Base-by-base conservation (phyloP, 2,329 filamentous ascomycete genomes). In the Periglandula ipomoeae region DNA sequence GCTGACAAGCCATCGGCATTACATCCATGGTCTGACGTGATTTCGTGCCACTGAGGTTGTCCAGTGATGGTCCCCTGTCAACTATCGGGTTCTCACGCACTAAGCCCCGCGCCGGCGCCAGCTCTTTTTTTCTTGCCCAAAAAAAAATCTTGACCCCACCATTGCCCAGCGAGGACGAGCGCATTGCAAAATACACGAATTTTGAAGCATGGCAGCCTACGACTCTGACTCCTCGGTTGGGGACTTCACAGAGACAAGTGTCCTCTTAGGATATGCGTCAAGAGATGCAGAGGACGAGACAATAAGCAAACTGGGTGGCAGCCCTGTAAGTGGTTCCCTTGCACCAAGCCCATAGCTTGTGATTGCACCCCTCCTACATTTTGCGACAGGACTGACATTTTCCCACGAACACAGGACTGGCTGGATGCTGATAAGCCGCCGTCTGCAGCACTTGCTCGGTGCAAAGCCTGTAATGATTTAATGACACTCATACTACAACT, bases 401-500 rank as follows among this genome's bases (percentile, higher is more conserved):
- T 19, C 8, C n/a, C 20, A 47, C 35, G 46, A 17, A 24, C 15
- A 32, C 23, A 93, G 91, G 82, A 84, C 66, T 98, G 93, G 93
- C 72, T 95, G 34, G 84, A 90, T 57, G 67, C 76, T n/a, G 70
- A 75, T 47, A 79, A 75, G 37, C 74, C 85, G 4, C 87, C 91
- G 7, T 86, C 87, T 1, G 85, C 85, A 22, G 73, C 83, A 1
- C 76, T 95, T 9, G 89, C 87, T 20, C 85, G 83, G 67, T 98
- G 93, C 72, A 89, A 87, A 67, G 78, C 87, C 55, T 98, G 93
- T 79, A 87, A 89, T 56, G 79, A 82, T 46, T 69, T 88, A 46
- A 89, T 96, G 80, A 83, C 81, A 1, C 76, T 97, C 10, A 78
- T 98, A 3, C 78, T 98, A 42, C 89, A 98, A 66, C 78, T 98